A percentile compares a stretch with the other conserved stretches of the same genome.
Evolutionary conservation across 1,284 basidiomycete species (phyloP).

Genomic region (Ceratobasidium sp.): DNA sequence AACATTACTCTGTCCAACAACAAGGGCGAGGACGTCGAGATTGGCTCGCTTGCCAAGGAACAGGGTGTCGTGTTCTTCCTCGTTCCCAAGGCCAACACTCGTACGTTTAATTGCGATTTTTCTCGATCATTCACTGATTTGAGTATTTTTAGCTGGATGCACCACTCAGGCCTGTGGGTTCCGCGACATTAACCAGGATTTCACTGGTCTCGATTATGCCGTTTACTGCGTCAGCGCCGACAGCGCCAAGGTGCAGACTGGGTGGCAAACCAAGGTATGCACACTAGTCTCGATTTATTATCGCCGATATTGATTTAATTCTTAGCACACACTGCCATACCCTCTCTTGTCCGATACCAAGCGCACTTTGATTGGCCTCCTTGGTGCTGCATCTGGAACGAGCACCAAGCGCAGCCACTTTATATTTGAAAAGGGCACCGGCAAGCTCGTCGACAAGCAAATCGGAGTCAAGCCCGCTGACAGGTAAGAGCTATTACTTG

Average conservation of each 20-base stretch:
- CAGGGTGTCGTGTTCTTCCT: conserved; percentile 85
- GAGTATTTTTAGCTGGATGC: conserved; percentile 70
- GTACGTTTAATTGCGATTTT: conserved; percentile 54
- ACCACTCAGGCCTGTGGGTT: conserved; percentile 89
- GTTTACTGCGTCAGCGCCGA: conserved; percentile 90
- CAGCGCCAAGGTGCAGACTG: conserved; percentile 73
- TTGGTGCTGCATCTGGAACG: conserved; percentile 76
- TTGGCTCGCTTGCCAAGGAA: conserved; percentile 63
- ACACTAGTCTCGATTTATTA: neutral
- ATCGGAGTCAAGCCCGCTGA: conserved; percentile 84
- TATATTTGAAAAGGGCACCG: conserved; percentile 82
- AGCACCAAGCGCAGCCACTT: conserved; percentile 90
- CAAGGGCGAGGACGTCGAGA: conserved; percentile 72
- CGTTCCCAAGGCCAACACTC: conserved; percentile 83
- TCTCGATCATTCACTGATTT: conserved; percentile 22
- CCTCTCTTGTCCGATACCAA: conserved; percentile 87
- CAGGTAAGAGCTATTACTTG: conserved; percentile 57
- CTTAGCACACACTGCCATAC: conserved; percentile 81
- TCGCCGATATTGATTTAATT: neutral
- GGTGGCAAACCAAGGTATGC: conserved; percentile 82
- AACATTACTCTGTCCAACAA: conserved; percentile 78
- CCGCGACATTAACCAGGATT: conserved; percentile 81
- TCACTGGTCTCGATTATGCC: conserved; percentile 69
- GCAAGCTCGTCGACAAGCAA: conserved; percentile 81
- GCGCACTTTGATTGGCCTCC: conserved; percentile 73